Percentiles rank a stretch among this genome's conserved stretches.
phyloP scores from a whole-genome alignment of 495 filamentous ascomycete genomes.

The Corynascus novoguineensis region DNA sequence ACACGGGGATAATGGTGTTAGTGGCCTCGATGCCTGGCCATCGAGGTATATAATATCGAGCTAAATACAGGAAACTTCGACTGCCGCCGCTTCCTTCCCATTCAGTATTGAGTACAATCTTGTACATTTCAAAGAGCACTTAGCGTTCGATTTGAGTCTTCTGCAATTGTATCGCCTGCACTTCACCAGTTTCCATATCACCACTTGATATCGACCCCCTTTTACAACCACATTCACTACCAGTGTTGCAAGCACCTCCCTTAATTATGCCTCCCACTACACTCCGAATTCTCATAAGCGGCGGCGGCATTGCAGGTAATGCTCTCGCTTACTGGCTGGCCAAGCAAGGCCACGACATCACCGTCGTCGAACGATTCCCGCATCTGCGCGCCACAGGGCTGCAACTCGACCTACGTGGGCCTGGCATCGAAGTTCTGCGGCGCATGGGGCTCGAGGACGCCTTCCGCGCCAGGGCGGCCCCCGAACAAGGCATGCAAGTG shows the following conservation, averaged over 20 bases:
- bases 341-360: slow-evolving; percentile 38
- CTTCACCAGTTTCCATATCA: too few species aligned
- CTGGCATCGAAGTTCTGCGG: slow-evolving; percentile 44
- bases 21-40: too few species aligned
- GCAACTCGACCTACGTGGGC: slow-evolving; percentile 47
- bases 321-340: slow-evolving; percentile 51
- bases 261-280: background rate
- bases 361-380: slow-evolving; percentile 48
- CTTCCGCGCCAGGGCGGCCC: slow-evolving; percentile 33
- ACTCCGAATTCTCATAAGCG: slow-evolving; percentile 29
- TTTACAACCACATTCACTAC: background rate
- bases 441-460: slow-evolving; percentile 47
- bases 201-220: background rate
- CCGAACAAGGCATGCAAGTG: slow-evolving; percentile 43
- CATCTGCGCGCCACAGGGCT: slow-evolving; percentile 44
- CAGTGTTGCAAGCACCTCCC: background rate
- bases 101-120: too few species aligned
- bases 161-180: too few species aligned
- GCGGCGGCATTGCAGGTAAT: slow-evolving; percentile 38
- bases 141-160: too few species aligned
- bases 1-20: background rate
- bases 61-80: too few species aligned
- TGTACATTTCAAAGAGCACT: too few species aligned
- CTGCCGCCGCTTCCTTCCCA: too few species aligned
- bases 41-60: too few species aligned